A percentile compares a stretch with the other conserved stretches of the same genome.
These are phyloP conservation scores for Candida loeiensis DNA, from an alignment of 805 yeast species.

Conservation along the genomic window DNA sequence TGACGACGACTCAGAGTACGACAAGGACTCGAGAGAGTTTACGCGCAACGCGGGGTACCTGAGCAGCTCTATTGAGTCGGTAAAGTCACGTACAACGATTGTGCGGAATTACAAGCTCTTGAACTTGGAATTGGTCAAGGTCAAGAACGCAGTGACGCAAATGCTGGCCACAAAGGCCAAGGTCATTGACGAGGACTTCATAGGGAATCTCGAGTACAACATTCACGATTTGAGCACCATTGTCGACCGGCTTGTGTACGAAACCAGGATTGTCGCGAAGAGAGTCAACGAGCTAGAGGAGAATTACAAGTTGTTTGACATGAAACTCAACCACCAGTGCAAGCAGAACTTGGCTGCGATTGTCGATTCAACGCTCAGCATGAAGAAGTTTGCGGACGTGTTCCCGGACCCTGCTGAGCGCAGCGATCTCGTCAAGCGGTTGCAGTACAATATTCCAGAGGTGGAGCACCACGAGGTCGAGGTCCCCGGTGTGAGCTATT, in stretches of 20 bases:
- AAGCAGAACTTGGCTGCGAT: conserved; percentile 22
- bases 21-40: not conserved
- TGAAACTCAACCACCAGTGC: conserved; percentile 27
- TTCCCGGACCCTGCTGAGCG: conserved; percentile 29
- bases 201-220: conserved; percentile 25
- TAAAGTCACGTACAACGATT: no score
- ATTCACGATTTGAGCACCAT: conserved; percentile 30
- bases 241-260: conserved; percentile 38
- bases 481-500: conserved; percentile 7
- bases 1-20: conserved; percentile 6
- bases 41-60: no score
- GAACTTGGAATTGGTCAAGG: conserved; percentile 29
- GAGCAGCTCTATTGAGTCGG: no score
- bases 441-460: conserved; percentile 10
- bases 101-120: conserved; percentile 23
- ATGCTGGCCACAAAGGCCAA: conserved; percentile 23
- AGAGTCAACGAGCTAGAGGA: conserved; percentile 40
- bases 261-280: conserved; percentile 38
- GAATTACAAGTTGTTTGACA: conserved; percentile 25
- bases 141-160: conserved; percentile 25
- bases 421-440: conserved; percentile 21
- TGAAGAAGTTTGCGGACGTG: conserved; percentile 30
- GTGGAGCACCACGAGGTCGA: not conserved
- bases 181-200: conserved; percentile 28
- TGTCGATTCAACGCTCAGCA: conserved; percentile 25